Evolutionary conservation across 129 eudicot genomes (phyloP).

Genomic region (Scalesia atractyloides): DNA sequence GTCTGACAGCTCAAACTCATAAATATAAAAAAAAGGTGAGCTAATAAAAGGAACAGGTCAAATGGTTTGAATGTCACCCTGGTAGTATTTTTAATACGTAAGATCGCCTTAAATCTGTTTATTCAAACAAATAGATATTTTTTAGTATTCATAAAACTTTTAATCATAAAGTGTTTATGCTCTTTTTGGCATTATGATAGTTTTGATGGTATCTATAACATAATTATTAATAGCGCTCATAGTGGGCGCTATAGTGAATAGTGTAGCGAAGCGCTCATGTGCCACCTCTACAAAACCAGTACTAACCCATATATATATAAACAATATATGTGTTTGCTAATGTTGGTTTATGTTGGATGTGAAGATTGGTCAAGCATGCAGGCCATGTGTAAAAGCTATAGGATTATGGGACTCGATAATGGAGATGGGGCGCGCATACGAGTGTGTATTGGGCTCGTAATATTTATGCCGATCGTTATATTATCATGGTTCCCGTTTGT

Average conservation of each 20-base stretch:
- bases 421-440: constrained; percentile 90
- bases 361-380: constrained; percentile 87
- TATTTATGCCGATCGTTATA: constrained; percentile 80
- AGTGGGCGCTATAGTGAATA: too few relatives aligned
- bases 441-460: constrained; percentile 71
- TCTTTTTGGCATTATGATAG: too few relatives aligned
- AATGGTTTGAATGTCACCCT: neutral
- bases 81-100: neutral
- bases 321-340: constrained; percentile 9
- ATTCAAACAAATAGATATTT: neutral
- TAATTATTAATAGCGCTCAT: too few relatives aligned
- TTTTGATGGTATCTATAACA: too few relatives aligned
- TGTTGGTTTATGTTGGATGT: constrained; percentile 12
- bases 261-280: too few relatives aligned
- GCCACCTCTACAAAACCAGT: neutral
- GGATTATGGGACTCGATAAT: constrained; percentile 88
- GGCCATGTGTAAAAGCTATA: constrained; percentile 69
- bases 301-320: neutral
- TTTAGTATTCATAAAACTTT: too few relatives aligned
- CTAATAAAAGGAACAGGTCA: neutral
- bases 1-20: neutral
- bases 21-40: neutral
- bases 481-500: constrained; percentile 96
- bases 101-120: neutral
- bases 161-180: too few relatives aligned